Evolutionary conservation across 345 rosid species (phyloP), one percentile per base, ranked within the genome.

Genomic region (Dipteronia sinensis): DNA sequence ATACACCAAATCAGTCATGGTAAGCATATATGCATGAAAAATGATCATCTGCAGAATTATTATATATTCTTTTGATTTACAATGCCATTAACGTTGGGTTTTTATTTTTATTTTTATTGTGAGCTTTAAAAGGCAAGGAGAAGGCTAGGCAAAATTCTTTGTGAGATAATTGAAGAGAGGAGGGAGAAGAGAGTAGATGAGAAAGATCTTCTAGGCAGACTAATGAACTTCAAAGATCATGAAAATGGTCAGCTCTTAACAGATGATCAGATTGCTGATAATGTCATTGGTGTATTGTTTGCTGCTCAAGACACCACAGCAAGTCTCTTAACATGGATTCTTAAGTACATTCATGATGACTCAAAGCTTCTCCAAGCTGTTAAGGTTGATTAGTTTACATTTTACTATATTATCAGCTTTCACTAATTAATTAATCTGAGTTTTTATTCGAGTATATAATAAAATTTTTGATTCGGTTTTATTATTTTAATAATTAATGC

Each of bases 261-360:
- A 15, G 88, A 85, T 64, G 85, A 82, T 53, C 89, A 88, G 74
- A 86, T 88, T 40, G 82, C 89, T 8, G 93, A 90, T 76, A 90
- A 88, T 76, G 69, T 88, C 47, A 90, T 90, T 66, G 93, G 91
- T 40, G 89, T 88, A 15, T 72, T 90, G 59, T 90, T 90, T 76
- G 93, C 93, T 15, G 93, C 93, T 65, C 86, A 87, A 4, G 91
- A 88, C 83, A 90, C 93, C 47, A 90, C 93, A 34, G 91, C 93
- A 58, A 90, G 91, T 79, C 84, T 81, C 53, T 83, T 88, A 62
- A 88, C 93, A 19, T 90, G 93, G 93, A 83, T 85, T 78, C 78
- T 88, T 69, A 90, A 88, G 65, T 87, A 77, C 77, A 79, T 90
- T 0, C 83, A 79, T 56, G 90, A 88, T 61, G 85, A 90, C 77